phyloP scores from a whole-genome alignment of 164 flowering plant species.

The Tetrastigma voinierianum region DNA sequence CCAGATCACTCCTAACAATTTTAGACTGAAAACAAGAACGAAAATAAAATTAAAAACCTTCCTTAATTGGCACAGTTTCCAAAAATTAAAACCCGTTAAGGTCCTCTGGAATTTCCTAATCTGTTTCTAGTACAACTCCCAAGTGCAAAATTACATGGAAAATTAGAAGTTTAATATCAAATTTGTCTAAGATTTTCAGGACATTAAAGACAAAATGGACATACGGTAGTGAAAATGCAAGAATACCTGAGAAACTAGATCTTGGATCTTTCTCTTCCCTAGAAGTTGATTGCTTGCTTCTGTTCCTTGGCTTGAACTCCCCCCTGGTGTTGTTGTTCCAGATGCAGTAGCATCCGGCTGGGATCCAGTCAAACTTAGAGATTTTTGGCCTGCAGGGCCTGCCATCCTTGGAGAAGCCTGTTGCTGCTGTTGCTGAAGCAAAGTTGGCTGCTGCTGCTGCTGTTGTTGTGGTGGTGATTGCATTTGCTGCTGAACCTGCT shows the following conservation, averaged over 20 bases:
- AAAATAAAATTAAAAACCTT: no score
- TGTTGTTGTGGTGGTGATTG: constrained; percentile 32
- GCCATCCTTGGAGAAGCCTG: constrained; percentile 78
- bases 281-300: constrained; percentile 88
- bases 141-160: no score
- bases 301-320: constrained; percentile 94
- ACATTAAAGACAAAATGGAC: not conserved
- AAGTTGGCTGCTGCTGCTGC: constrained; percentile 30
- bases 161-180: not conserved
- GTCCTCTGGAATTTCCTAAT: no score
- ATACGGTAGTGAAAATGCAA: not conserved
- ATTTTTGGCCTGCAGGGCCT: constrained; percentile 65
- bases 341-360: constrained; percentile 93
- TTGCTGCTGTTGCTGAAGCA: constrained; percentile 51
- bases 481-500: constrained; percentile 25
- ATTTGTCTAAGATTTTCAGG: not conserved
- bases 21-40: not conserved
- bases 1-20: not conserved
- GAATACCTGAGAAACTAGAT: constrained; percentile 88
- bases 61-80: no score
- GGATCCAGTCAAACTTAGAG: constrained; percentile 83
- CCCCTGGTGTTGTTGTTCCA: constrained; percentile 85
- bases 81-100: no score
- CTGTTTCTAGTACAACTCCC: no score
- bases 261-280: constrained; percentile 94